Evolutionary conservation across 208 protist genomes (phyloP).

Genomic region (Trichomonas vaginalis): DNA sequence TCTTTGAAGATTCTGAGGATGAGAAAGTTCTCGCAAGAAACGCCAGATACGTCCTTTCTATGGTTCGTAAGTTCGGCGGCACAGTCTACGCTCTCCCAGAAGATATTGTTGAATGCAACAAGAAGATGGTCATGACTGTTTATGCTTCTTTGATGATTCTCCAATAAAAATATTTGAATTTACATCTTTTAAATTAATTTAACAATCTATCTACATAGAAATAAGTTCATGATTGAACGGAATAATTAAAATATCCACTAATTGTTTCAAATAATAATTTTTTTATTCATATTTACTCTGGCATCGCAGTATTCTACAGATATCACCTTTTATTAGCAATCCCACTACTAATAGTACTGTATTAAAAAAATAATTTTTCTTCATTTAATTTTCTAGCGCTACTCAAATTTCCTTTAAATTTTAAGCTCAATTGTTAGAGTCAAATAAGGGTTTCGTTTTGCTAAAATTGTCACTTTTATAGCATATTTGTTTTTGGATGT

Average conservation of each 20-base stretch:
- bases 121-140: neutral
- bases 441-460: no score
- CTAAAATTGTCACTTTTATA: no score
- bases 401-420: neutral
- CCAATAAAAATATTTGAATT: neutral
- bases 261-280: neutral
- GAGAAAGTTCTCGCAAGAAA: neutral
- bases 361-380: neutral
- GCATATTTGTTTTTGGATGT: no score
- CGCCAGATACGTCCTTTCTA: neutral
- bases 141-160: neutral
- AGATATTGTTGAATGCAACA: neutral
- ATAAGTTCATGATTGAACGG: neutral
- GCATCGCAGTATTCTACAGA: neutral
- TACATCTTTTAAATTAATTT: neutral
- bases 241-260: neutral
- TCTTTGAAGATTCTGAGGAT: neutral
- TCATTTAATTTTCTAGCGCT: neutral
- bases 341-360: neutral
- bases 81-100: neutral
- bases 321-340: neutral
- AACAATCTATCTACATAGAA: neutral
- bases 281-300: neutral
- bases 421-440: no score
- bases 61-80: neutral